Percentiles rank a stretch among this genome's conserved stretches.
Conservation (phyloP, 2,329 filamentous ascomycete genomes). For the Claviceps purpurea region DNA sequence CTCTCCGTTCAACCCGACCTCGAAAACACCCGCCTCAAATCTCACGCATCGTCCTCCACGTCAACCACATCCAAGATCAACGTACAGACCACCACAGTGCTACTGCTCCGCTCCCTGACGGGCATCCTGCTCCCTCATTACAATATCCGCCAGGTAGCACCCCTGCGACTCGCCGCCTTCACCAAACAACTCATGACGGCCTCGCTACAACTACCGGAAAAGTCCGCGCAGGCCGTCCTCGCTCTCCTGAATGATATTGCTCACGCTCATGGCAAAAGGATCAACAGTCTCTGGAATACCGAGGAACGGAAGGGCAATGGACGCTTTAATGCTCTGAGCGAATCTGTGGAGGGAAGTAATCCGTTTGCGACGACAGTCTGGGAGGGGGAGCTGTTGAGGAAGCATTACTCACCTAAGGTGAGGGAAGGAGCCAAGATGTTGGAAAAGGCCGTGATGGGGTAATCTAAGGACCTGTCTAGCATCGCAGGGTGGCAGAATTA, state of each 20-base stretch:
- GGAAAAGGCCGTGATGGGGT: conserved; percentile 47
- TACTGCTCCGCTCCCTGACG: conserved; percentile 76
- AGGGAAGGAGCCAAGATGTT: conserved; percentile 58
- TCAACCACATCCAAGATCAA: conserved; percentile 59
- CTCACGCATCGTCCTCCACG: conserved; percentile 21
- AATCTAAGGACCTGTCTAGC: conserved; percentile 3
- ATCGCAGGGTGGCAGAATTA: too few species aligned
- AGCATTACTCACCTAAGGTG: conserved; percentile 79
- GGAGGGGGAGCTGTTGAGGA: conserved; percentile 78
- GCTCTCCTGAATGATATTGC: conserved; percentile 66
- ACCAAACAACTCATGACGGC: conserved; percentile 78
- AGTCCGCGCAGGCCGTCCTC: conserved; percentile 68
- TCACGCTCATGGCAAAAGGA: conserved; percentile 68
- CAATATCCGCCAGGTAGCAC: conserved; percentile 62
- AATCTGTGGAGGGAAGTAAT: conserved; percentile 73
- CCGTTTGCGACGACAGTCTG: conserved; percentile 82
- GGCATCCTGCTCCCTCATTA: conserved; percentile 66
- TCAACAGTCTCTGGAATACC: conserved; percentile 81
- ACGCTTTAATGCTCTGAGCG: conserved; percentile 59
- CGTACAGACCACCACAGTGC: conserved; percentile 84
- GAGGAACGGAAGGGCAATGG: conserved; percentile 90
- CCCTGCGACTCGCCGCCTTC: conserved; percentile 79
- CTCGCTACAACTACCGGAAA: conserved; percentile 79
- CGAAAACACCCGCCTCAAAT: conserved; percentile 50
- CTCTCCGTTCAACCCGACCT: conserved; percentile 74